Conservation (phyloP, 768 basidiomycete species). For the Hygrophoropsis aurantiaca region DNA sequence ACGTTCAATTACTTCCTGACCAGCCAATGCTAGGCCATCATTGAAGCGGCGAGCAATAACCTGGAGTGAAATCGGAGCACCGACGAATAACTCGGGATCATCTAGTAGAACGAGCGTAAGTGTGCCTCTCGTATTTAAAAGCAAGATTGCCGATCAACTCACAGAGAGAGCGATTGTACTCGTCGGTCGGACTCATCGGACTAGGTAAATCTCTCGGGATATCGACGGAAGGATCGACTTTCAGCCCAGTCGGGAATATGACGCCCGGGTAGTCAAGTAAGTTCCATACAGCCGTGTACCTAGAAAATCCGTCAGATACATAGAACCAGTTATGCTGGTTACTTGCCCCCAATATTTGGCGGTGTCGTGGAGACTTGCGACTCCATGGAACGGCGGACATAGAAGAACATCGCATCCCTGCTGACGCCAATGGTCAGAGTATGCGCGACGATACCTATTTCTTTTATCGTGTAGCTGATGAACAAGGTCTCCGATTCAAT, state of each 20-base stretch:
- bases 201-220: constrained; percentile 5
- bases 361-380: constrained; percentile 38
- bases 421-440: constrained; percentile 37
- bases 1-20: constrained; percentile 21
- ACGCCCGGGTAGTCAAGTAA: constrained; percentile 43
- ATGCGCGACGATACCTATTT: constrained; percentile 33
- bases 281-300: constrained; percentile 44
- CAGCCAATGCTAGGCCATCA: constrained; percentile 27
- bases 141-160: constrained; percentile 3
- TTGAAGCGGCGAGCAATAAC: constrained; percentile 23
- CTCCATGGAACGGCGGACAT: constrained; percentile 33
- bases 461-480: constrained; percentile 27
- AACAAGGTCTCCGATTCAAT: neutral
- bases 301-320: constrained; percentile 4
- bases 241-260: constrained; percentile 44
- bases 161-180: constrained; percentile 17
- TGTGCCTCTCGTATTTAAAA: no score
- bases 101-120: no score
- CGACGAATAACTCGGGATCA: constrained; percentile 15
- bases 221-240: constrained; percentile 25
- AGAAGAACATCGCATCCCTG: constrained; percentile 41
- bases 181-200: constrained; percentile 18
- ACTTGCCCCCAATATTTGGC: constrained; percentile 33
- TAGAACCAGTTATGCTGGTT: neutral
- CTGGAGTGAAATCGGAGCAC: constrained; percentile 21